Percentiles rank a stretch among this genome's conserved stretches.
Conservation (phyloP, 352 stramenopile species). For the Phytophthora cryptogea region DNA sequence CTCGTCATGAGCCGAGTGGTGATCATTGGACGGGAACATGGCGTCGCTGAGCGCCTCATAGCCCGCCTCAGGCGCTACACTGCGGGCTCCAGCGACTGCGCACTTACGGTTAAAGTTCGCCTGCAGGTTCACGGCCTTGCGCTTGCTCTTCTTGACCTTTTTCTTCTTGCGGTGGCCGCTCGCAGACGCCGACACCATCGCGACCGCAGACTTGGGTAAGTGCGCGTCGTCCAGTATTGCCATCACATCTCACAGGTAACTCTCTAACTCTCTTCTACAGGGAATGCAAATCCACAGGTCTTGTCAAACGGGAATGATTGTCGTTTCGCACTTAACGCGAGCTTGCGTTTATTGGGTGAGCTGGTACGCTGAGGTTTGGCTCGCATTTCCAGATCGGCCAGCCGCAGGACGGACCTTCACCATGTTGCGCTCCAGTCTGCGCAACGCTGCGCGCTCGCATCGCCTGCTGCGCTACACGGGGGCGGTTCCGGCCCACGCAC, state of each 20-base stretch:
- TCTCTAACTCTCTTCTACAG: neutral
- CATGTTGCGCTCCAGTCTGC: conserved; percentile 55
- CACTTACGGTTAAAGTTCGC: conserved; percentile 89
- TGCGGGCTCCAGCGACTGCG: conserved; percentile 15
- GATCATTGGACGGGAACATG: conserved; percentile 83
- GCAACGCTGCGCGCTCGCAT: conserved; percentile 43
- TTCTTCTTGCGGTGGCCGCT: conserved; percentile 62
- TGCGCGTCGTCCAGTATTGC: conserved; percentile 6
- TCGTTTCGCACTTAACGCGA: conserved; percentile 1
- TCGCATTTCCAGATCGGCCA: conserved; percentile 24
- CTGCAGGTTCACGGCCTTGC: conserved; percentile 85
- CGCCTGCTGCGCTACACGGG: conserved; percentile 32
- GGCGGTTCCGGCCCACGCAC: conserved; percentile 8
- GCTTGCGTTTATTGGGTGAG: conserved; percentile 12
- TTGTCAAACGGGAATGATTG: conserved; percentile 23
- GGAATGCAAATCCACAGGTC: conserved; percentile 1
- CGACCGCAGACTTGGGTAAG: conserved; percentile 1
- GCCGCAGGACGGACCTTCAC: conserved; percentile 7
- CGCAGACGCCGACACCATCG: conserved; percentile 68
- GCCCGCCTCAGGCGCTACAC: conserved; percentile 1
- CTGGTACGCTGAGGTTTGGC: conserved; percentile 12
- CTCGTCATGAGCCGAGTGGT: conserved; percentile 32
- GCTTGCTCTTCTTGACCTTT: conserved; percentile 79
- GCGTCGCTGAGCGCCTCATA: conserved; percentile 55
- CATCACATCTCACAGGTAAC: conserved; percentile 14